Base-by-base conservation (phyloP, 257 asterid genomes). In the Jacaranda mimosifolia region DNA sequence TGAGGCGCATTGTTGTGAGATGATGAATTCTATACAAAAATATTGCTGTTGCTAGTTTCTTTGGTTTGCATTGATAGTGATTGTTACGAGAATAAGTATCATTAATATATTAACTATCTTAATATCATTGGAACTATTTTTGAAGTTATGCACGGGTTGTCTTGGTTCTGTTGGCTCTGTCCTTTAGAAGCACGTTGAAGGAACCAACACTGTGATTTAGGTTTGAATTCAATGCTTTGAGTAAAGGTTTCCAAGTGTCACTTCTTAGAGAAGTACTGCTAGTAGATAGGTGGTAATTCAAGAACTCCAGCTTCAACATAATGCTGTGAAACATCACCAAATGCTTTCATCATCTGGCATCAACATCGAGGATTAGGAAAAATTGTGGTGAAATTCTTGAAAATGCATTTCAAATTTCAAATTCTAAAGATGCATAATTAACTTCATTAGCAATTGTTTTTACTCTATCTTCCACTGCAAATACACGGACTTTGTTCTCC, bases 401-500 rank as follows among this genome's bases (percentile, higher is more conserved):
- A 8, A 21, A 21, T 65, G 40, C 35, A 40, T 5, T 19, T 26
- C 51, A 60, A 69, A 42, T 43, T 19, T 68, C 36, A 5, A 19
- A 43, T 15, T 35, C 68, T 63, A 12, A 21, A n/a, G 56, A 69
- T 70, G 52, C 58, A 62, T 60, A 42, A 48, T 52, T 21, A 10
- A 17, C 10, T 11, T n/a, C n/a, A 17, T 63, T 51, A 42, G 17
- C 14, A 17, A 51, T 46, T 58, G 32, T 35, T 53, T 72, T 2
- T 36, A 39, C 46, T 42, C 15, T 51, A 46, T 63, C 18, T n/a
- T 46, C 52, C 40, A 36, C 35, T 60, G 38, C 58, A 59, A 11
- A 43, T 45, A 39, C 51, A 17, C 18, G 68, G 64, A 45, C 56
- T 35, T 19, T 36, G 40, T 13, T 46, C 52, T 55, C 9, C 1